These are phyloP conservation scores for Rhynchosporium agropyri DNA, from an alignment of 2,329 filamentous ascomycete genomes.

Conservation along the genomic window DNA sequence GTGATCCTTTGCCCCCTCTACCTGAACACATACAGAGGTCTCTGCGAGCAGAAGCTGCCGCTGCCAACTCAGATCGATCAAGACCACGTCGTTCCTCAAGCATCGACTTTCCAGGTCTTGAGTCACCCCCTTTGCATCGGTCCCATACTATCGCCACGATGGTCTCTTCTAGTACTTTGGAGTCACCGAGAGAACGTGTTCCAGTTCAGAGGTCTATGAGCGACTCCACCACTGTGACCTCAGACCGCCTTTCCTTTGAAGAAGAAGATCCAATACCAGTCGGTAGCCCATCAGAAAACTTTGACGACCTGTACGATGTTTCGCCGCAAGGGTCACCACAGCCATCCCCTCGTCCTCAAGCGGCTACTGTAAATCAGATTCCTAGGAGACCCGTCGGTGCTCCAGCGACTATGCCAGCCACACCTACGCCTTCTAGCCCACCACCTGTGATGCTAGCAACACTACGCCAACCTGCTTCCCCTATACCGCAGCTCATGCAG, in stretches of 20 bases:
- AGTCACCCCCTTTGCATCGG: slow-evolving; percentile 33
- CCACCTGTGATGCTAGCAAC: slow-evolving; percentile 32
- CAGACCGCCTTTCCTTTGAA: slow-evolving; percentile 31
- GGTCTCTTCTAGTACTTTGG: slow-evolving; percentile 30
- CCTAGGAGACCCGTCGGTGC: slow-evolving; percentile 35
- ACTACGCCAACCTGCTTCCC: slow-evolving; percentile 33
- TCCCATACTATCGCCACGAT: slow-evolving; percentile 36
- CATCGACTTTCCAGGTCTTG: slow-evolving; percentile 35
- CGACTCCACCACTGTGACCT: slow-evolving; percentile 42
- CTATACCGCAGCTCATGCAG: slow-evolving; percentile 32
- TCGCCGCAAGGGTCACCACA: slow-evolving; percentile 42
- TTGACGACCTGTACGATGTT: slow-evolving; percentile 43
- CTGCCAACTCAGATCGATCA: slow-evolving; percentile 35
- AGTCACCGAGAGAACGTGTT: slow-evolving; percentile 34
- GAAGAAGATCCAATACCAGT: slow-evolving; percentile 41
- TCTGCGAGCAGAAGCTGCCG: slow-evolving; percentile 39
- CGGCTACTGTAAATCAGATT: slow-evolving; percentile 28
- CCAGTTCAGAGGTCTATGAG: slow-evolving; percentile 45
- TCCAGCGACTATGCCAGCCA: slow-evolving; percentile 15
- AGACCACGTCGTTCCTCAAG: slow-evolving; percentile 35
- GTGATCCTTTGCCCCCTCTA: slow-evolving; percentile 51
- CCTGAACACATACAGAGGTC: slow-evolving; percentile 43
- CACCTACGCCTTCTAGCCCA: slow-evolving; percentile 16
- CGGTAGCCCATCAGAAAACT: slow-evolving; percentile 41
- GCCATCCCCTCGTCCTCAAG: slow-evolving; percentile 23